A percentile compares a stretch with the other conserved stretches of the same genome.
Evolutionary conservation across 2,329 filamentous ascomycete genomes (phyloP).

Genomic region (Aspergillus cejpii): DNA sequence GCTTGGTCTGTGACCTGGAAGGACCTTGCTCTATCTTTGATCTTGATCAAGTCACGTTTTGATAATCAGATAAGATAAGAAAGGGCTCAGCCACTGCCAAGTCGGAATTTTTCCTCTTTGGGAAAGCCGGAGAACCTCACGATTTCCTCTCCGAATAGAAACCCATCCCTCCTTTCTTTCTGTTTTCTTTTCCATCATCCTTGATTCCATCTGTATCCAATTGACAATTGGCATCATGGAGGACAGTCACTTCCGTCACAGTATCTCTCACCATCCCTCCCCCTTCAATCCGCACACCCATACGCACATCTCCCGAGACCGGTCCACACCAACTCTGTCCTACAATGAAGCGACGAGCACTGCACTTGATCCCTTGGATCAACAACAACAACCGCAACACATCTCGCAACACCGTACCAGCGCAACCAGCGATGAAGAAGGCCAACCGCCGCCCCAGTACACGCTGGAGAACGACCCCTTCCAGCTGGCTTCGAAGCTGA

Average conservation of each 20-base stretch:
- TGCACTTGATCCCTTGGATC: conserved; percentile 34
- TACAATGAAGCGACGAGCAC: conserved; percentile 37
- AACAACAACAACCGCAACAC: background rate
- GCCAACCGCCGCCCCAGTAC: conserved; percentile 48
- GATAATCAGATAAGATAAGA: background rate
- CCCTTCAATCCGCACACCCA: conserved; percentile 21
- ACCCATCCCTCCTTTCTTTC: background rate
- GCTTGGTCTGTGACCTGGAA: conserved; percentile 22
- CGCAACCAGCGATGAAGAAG: conserved; percentile 40
- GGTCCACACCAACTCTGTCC: conserved; percentile 1
- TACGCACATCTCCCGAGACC: conserved; percentile 4
- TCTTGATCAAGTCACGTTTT: too few species aligned
- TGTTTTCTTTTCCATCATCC: background rate
- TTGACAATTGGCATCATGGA: conserved; percentile 18
- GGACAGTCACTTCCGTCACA: conserved; percentile 24
- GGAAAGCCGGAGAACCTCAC: background rate
- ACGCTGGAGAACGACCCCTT: conserved; percentile 70
- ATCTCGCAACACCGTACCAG: conserved; percentile 19
- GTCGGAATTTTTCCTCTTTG: background rate
- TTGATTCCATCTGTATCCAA: too few species aligned
- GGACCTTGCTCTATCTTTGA: too few species aligned
- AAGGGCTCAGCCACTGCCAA: background rate
- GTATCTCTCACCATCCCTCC: conserved; percentile 24
- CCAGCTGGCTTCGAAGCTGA: conserved; percentile 68
- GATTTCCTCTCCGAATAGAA: background rate